Base-by-base conservation (phyloP, 768 basidiomycete genomes). In the Lactarius pseudohatsudake region DNA sequence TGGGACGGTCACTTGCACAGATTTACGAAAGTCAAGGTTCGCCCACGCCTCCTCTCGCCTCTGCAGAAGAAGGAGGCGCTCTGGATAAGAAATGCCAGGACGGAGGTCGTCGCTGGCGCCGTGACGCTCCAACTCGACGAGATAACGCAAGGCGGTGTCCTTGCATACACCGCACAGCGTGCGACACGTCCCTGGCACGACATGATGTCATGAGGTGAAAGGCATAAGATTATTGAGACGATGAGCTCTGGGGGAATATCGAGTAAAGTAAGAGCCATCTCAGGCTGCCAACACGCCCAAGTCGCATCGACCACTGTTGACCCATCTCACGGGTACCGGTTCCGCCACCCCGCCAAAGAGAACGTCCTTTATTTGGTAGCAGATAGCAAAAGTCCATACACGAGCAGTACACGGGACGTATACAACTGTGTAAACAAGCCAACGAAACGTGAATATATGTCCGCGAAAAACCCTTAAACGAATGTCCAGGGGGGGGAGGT, bases 11-110 rank as follows among this genome's bases (percentile, higher is more conserved):
- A 65, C 58, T 9, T 59, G 58, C 16, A 60, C 26, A 18, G 61
- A 22, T 36, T 26, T 47, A 8, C 47, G 57, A 55, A 65, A 62
- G 18, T 62, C 61, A 53, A 69, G 59, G 41, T n/a, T 30, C 22
- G 15, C 15, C 69, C 69, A 70, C 1, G 68, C 64, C 20, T 63
- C 43, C 20, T 70, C 69, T 20, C 67, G 69, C 28, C 54, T 45
- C 54, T 63, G 41, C 5, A 70, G 60, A 18, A 58, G 56, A 18
- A 13, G 40, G 18, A 70, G 53, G 10, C 69, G 67, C 18, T 70
- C 64, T 11, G 59, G 45, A 32, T 59, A 63, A 16, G 58, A 47
- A 36, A 62, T 3, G 0, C 67, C 69, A 2, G 50, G 58, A 8
- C 22, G 53, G 6, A 63, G 26, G 56, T 68, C 66, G 26, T 69